Conservation (phyloP, 2,329 filamentous ascomycete genomes). For the Pyricularia sp. region DNA sequence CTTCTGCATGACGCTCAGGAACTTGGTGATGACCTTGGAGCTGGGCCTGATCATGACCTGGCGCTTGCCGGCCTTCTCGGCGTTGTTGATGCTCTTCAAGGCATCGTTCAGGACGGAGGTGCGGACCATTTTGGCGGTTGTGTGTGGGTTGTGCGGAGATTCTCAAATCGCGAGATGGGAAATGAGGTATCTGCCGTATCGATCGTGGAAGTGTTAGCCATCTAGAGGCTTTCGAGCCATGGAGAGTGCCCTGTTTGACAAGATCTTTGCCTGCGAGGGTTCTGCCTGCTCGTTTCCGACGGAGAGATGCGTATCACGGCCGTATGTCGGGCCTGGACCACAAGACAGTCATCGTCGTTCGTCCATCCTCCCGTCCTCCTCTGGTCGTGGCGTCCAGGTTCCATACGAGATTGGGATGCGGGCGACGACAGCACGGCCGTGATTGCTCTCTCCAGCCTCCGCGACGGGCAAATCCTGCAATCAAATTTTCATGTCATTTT, state of each 20-base stretch:
- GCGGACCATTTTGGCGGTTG: constrained; percentile 81
- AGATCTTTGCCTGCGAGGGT: constrained; percentile 33
- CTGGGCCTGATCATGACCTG: constrained; percentile 95
- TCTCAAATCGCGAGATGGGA: constrained; percentile 56
- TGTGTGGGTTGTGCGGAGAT: constrained; percentile 47
- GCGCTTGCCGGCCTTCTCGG: constrained; percentile 99
- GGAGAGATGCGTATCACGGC: constrained; percentile 49
- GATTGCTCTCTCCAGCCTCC: constrained; percentile 53
- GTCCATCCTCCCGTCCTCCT: constrained; percentile 7
- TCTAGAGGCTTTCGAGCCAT: constrained; percentile 44
- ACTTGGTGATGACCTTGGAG: constrained; percentile 99
- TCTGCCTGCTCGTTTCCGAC: constrained; percentile 55
- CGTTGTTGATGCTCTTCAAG: constrained; percentile 99
- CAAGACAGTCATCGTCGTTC: not conserved
- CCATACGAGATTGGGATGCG: not conserved
- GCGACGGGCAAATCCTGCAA: constrained; percentile 16
- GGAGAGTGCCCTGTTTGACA: constrained; percentile 50
- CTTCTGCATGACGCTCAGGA: constrained; percentile 97
- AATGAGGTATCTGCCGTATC: constrained; percentile 51
- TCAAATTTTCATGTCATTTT: constrained; percentile 15
- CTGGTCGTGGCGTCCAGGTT: not conserved
- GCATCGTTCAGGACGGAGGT: constrained; percentile 99
- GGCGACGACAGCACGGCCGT: constrained; percentile 8
- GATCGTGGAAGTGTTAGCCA: constrained; percentile 38
- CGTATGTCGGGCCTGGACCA: constrained; percentile 15